Conservation (phyloP, 106 monocot species). For the Xerophyta viscosa region DNA sequence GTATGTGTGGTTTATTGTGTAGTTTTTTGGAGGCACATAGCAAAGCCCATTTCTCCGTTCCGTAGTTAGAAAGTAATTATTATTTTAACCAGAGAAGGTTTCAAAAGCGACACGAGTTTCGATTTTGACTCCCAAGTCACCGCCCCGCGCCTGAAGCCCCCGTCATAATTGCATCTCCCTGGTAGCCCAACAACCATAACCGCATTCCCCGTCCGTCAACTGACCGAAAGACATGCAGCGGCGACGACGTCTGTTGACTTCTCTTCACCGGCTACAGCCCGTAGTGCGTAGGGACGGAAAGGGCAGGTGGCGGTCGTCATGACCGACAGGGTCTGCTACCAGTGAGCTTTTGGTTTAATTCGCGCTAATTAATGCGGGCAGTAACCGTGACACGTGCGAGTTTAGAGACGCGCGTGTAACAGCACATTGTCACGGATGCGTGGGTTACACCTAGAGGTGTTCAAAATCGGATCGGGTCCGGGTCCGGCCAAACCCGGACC, state of each 20-base stretch:
- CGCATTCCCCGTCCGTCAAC: too few species aligned
- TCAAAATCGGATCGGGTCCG: too few species aligned
- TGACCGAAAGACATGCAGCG: neutral
- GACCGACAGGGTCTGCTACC: constrained; percentile 2
- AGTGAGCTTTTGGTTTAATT: neutral
- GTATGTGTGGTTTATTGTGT: too few species aligned
- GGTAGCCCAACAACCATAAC: neutral
- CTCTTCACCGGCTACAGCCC: neutral
- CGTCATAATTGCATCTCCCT: neutral
- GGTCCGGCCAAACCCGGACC: too few species aligned
- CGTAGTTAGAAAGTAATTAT: too few species aligned
- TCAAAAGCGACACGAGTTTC: neutral
- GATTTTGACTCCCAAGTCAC: neutral
- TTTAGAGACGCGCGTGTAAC: neutral
- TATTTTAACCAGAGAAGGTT: too few species aligned
- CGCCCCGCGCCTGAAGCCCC: constrained; percentile 3
- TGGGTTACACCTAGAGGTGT: too few species aligned
- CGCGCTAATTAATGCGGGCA: neutral
- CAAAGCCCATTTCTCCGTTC: too few species aligned
- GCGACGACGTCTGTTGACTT: neutral
- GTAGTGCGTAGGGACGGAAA: neutral
- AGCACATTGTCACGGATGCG: too few species aligned
- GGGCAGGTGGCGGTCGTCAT: neutral
- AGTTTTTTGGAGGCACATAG: too few species aligned
- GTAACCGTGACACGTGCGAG: neutral